Evolutionary conservation across 345 rosid genomes (phyloP).

Genomic region (Acer negundo): DNA sequence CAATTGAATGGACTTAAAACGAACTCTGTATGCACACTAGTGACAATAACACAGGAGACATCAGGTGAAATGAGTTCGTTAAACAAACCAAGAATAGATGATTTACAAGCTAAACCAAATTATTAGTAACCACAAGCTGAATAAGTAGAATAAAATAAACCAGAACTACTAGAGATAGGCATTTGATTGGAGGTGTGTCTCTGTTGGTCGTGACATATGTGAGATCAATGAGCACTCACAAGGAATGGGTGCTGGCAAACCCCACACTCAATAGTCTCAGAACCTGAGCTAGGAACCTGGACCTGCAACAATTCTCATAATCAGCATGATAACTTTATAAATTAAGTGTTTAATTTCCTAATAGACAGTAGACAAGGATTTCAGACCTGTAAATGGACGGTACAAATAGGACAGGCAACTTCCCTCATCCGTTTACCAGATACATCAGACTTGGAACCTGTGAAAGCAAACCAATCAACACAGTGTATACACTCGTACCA

Average conservation of each 20-base stretch:
- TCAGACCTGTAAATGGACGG: conserved; percentile 92
- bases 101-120: conserved; percentile 19
- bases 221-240: conserved; percentile 74
- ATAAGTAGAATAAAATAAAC: conserved; percentile 1
- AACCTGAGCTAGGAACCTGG: conserved; percentile 97
- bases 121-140: conserved; percentile 21
- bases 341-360: background rate
- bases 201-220: background rate
- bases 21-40: conserved; percentile 13
- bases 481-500: background rate
- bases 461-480: conserved; percentile 9
- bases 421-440: conserved; percentile 91
- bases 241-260: conserved; percentile 98
- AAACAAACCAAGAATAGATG: conserved; percentile 20
- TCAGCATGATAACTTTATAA: conserved; percentile 7
- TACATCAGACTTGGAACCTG: conserved; percentile 69
- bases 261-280: conserved; percentile 98
- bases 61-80: background rate
- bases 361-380: background rate
- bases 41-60: background rate
- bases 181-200: background rate
- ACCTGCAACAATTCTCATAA: conserved; percentile 52
- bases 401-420: conserved; percentile 98
- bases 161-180: background rate
- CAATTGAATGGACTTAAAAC: background rate